Conservation (phyloP, 2,329 filamentous ascomycete species). For the Cordyceps farinosa region DNA sequence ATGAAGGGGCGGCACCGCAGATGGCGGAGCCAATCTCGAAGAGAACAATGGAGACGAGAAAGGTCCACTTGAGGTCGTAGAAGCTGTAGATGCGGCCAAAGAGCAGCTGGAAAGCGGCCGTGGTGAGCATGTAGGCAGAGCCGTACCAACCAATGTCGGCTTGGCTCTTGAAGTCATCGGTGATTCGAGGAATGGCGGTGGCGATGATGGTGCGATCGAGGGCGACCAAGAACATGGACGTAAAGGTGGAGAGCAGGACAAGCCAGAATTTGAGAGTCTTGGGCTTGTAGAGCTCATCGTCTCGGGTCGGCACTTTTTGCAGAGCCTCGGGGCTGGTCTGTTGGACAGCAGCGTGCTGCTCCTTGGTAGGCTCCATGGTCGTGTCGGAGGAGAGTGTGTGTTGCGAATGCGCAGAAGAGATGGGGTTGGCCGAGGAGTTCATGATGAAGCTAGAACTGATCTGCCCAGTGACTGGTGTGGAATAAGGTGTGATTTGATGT, state of each 20-base stretch:
- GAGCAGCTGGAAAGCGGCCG: slow-evolving; percentile 49
- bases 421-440: not conserved
- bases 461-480: not conserved
- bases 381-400: slow-evolving; percentile 6
- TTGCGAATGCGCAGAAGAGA: slow-evolving; percentile 10
- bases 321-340: not conserved
- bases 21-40: slow-evolving; percentile 54
- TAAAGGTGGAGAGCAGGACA: slow-evolving; percentile 50
- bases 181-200: slow-evolving; percentile 45
- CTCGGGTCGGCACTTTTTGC: not conserved
- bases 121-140: slow-evolving; percentile 57
- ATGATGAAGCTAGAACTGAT: not conserved
- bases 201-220: slow-evolving; percentile 52
- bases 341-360: not conserved
- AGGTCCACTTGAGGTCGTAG: slow-evolving; percentile 48
- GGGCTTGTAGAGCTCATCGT: slow-evolving; percentile 46
- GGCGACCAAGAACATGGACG: slow-evolving; percentile 56
- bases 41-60: slow-evolving; percentile 45
- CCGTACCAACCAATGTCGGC: slow-evolving; percentile 61
- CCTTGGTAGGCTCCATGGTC: not conserved
- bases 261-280: slow-evolving; percentile 54
- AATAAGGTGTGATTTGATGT: not conserved
- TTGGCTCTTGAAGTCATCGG: slow-evolving; percentile 49
- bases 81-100: slow-evolving; percentile 54
- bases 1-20: slow-evolving; percentile 53